A percentile compares a stretch with the other conserved stretches of the same genome.
phyloP scores from a whole-genome alignment of 352 stramenopile genomes.

The Phytophthora nicotianae region DNA sequence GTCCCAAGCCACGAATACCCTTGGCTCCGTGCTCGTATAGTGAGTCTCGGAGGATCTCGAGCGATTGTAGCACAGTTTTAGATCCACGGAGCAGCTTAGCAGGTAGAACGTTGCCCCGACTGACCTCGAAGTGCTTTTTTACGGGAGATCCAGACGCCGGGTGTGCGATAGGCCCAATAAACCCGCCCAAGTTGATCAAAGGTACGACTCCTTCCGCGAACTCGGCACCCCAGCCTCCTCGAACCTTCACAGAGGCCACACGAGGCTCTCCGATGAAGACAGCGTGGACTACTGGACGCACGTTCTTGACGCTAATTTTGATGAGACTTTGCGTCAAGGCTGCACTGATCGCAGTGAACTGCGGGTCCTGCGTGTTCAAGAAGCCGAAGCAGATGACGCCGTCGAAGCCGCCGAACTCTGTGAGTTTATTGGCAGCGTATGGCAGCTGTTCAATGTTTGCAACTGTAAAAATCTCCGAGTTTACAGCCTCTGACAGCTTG shows the following conservation, averaged over 20 bases:
- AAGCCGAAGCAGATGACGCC: conserved; percentile 82
- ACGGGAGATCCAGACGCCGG: conserved; percentile 45
- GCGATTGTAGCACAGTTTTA: conserved; percentile 59
- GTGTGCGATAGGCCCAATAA: conserved; percentile 51
- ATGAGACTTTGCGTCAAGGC: conserved; percentile 78
- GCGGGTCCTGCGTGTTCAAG: conserved; percentile 64
- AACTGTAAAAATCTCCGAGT: conserved; percentile 72
- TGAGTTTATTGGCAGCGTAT: conserved; percentile 86
- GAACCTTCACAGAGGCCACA: conserved; percentile 73
- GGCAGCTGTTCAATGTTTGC: conserved; percentile 72
- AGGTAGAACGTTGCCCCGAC: conserved; percentile 73
- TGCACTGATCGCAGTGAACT: conserved; percentile 64
- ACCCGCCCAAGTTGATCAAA: conserved; percentile 74
- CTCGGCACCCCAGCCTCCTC: conserved; percentile 69
- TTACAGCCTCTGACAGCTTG: conserved; percentile 35
- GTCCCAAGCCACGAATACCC: conserved; percentile 72
- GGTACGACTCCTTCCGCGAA: conserved; percentile 65
- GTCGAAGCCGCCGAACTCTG: conserved; percentile 69
- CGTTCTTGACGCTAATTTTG: conserved; percentile 83
- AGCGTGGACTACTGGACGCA: conserved; percentile 76
- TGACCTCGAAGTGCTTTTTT: conserved; percentile 66
- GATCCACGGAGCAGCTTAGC: conserved; percentile 62
- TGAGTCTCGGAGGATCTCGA: conserved; percentile 67
- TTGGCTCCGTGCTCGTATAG: conserved; percentile 82
- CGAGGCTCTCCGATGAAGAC: conserved; percentile 84